Evolutionary conservation across 164 flowering plant genomes (phyloP), one percentile per base, ranked within the genome.

Genomic region (Tetrastigma voinierianum): DNA sequence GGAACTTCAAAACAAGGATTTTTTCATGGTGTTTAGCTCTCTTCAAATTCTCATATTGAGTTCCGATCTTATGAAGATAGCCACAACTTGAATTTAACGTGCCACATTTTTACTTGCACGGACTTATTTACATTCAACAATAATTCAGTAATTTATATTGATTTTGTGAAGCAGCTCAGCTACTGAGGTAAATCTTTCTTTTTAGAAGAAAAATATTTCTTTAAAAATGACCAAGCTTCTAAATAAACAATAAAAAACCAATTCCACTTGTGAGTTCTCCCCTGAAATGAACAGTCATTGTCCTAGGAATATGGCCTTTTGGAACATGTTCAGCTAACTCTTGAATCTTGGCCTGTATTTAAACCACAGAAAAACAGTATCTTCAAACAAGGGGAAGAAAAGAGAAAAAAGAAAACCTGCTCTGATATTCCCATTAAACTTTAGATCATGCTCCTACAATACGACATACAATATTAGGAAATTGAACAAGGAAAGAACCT

Each of bases 291-390:
- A 96, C 67, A 16, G 96, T 89, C 99, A 96, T 91, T 56, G 91
- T 71, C 62, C 98, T 79, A 21, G 99, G 99, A 57, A 96, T 93
- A 73, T 93, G 98, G 47, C 99, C 98, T 77, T 96, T 96, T 46
- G 99, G 99, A 61, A 96, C 99, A 88, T 96, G 99, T 67, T 96
- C 98, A 59, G 99, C 81, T 76, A 96, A 78, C 71, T 96, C 99
- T 77, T 96, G 99, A 67, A 96, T 85, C 75, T 93, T 96, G 61
- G 98, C 99, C 99, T 96, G 89, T 66, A 81, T 56, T 61, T 18
- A 19, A 14, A 67, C 54, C 53, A 67, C 23, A 58, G 23, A 17
- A 53, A 12, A 44, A 15, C 11, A 6, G n/a, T n/a, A n/a, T n/a
- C 19, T 20, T 10, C 12, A 17, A 13, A 11, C 11, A 65, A 54